Evolutionary conservation across 768 basidiomycete genomes (phyloP).

Genomic region (Mycena sanguinolenta): DNA sequence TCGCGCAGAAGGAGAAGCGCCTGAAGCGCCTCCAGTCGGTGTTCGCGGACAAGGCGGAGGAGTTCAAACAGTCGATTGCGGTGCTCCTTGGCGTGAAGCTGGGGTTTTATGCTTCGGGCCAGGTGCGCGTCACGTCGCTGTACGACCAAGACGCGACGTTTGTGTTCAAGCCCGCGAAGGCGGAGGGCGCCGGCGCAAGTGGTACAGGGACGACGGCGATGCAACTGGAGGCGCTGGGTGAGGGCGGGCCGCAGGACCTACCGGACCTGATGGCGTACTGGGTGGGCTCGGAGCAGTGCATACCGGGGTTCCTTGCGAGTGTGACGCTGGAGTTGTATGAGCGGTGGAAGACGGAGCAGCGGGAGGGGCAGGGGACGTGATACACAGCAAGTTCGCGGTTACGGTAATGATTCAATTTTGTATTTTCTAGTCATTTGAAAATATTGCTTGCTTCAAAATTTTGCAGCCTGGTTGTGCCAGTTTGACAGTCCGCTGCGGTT

Average conservation of each 20-base stretch:
- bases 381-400: too few species aligned
- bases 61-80: constrained; percentile 92
- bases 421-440: too few species aligned
- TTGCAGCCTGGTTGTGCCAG: too few species aligned
- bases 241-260: constrained; percentile 80
- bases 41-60: constrained; percentile 86
- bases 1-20: constrained; percentile 87
- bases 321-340: constrained; percentile 92
- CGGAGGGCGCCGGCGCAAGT: too few species aligned
- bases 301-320: constrained; percentile 91
- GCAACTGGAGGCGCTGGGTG: constrained; percentile 82
- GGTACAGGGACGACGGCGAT: constrained; percentile 65
- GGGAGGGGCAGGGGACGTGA: background rate
- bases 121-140: constrained; percentile 90
- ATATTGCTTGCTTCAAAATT: too few species aligned
- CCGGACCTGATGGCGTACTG: constrained; percentile 85
- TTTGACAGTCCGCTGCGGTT: too few species aligned
- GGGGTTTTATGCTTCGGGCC: constrained; percentile 91
- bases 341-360: constrained; percentile 69
- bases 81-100: constrained; percentile 93
- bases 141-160: constrained; percentile 91
- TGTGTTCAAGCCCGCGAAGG: constrained; percentile 83
- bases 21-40: constrained; percentile 78
- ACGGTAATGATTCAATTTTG: too few species aligned
- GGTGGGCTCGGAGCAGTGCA: constrained; percentile 88